Evolutionary conservation across 768 basidiomycete genomes (phyloP).

Genomic region (Collybia mongolica): DNA sequence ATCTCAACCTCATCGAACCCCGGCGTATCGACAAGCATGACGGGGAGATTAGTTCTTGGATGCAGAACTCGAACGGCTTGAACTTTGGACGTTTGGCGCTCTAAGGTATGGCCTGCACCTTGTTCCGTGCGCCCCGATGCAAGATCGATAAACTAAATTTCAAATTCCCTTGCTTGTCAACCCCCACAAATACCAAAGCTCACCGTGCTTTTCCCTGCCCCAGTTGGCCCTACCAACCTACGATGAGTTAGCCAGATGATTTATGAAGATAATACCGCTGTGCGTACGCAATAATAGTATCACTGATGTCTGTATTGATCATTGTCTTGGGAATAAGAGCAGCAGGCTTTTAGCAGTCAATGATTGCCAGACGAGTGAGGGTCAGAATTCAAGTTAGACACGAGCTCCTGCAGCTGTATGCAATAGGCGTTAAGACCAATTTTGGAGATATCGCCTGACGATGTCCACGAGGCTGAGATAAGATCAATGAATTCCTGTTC

Average conservation of each 20-base stretch:
- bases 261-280: no score
- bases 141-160: conserved; percentile 1
- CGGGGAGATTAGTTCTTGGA: not conserved
- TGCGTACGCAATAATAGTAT: no score
- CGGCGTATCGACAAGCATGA: not conserved
- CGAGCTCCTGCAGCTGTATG: no score
- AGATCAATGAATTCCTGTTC: no score
- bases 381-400: no score
- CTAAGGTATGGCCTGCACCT: not conserved
- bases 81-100: not conserved
- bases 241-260: not conserved
- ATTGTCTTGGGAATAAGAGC: no score
- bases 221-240: conserved; percentile 11
- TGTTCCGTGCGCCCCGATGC: not conserved
- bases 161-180: not conserved
- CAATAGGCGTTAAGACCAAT: no score
- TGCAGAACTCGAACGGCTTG: not conserved
- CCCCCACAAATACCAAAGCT: not conserved
- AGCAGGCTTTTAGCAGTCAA: no score
- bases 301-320: no score
- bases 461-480: no score
- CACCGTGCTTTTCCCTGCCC: conserved; percentile 10
- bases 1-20: not conserved
- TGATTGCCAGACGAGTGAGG: no score
- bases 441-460: no score